Base-by-base conservation (phyloP, 2,329 filamentous ascomycete species). In the Verticillium klebahnii region DNA sequence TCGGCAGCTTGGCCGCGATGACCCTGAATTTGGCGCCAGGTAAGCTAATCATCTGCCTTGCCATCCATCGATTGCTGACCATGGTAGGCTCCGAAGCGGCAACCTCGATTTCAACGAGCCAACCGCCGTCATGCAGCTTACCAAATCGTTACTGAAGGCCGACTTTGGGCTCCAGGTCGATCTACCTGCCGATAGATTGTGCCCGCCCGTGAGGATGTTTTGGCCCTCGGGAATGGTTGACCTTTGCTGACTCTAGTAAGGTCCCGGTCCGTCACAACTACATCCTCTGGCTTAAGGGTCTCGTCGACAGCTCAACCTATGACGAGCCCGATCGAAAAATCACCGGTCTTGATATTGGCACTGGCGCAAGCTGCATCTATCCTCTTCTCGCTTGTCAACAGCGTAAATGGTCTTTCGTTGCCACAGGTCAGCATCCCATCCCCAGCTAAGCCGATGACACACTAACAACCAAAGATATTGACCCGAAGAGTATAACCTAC, bases 331-430 rank as follows among this genome's bases (percentile, higher is more conserved):
- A 71, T 0, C 77, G 84, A n/a, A 76, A 81, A 52, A 79, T 92
- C 2, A 72, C 83, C 0, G 93, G 94, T 0, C 76, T 97, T 2
- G 93, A 97, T 67, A 89, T 97, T 64, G 95, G 95, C 50, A 96
- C 93, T 1, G 95, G 95, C 2, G 91, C 94, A 17, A 96, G 92
- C 67, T 89, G 89, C 68, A 96, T 99, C 68, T 99, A 98, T 71
- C 90, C 93, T 2, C 83, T 98, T 1, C 82, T 99, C 1, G 92
- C 88, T 23, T 91, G 90, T 67, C 74, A 80, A 0, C 85, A 89
- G 63, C 83, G 91, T 1, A 81, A 84, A 3, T 98, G 93, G 93
- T 81, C 76, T 2, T 93, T 93, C 66, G 73, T 88, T 36, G 90
- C 85, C 1, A 92, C 89, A 6, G 77, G 80, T 81, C 56, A 3